A percentile compares a stretch with the other conserved stretches of the same genome.
phyloP scores from a whole-genome alignment of 2,329 filamentous ascomycete species.

The Hypoxylon rubiginosum region DNA sequence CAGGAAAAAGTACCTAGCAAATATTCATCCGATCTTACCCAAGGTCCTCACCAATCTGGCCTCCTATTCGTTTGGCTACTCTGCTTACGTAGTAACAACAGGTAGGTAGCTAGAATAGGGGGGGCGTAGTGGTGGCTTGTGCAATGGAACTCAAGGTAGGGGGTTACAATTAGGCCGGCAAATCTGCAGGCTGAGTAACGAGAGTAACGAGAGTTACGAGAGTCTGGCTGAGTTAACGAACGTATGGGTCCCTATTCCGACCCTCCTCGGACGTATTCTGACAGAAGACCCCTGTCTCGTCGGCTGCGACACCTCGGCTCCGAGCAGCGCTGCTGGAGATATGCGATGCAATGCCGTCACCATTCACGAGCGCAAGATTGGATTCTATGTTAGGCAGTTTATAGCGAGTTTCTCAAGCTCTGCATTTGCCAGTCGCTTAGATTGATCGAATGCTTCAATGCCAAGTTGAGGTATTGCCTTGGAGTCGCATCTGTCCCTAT shows the following conservation, averaged over 20 bases:
- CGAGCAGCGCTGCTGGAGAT: slow-evolving; percentile 1
- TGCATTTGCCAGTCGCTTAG: neutral
- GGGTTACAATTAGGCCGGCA: neutral
- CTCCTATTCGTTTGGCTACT: neutral
- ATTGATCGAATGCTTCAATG: neutral
- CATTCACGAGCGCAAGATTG: slow-evolving; percentile 1
- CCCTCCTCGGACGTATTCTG: slow-evolving; percentile 20
- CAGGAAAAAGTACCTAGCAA: slow-evolving; percentile 1
- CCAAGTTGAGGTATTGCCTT: too few species aligned
- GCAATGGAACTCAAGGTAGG: neutral
- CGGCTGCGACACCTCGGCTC: slow-evolving; percentile 23
- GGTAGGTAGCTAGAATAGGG: neutral
- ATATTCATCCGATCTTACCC: slow-evolving; percentile 27
- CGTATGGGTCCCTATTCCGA: slow-evolving; percentile 13
- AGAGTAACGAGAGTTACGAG: too few species aligned
- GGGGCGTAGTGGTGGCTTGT: slow-evolving; percentile 5
- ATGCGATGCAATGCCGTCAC: neutral
- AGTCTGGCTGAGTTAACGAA: neutral
- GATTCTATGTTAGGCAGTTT: neutral
- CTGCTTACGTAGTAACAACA: neutral
- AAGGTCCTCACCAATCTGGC: slow-evolving; percentile 9
- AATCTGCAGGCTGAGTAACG: neutral
- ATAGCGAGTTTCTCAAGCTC: neutral
- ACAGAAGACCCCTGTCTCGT: neutral
- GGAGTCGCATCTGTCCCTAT: too few species aligned